Evolutionary conservation across 345 rosid genomes (phyloP), one percentile per base, ranked within the genome.

Genomic region (Laguncularia racemosa): DNA sequence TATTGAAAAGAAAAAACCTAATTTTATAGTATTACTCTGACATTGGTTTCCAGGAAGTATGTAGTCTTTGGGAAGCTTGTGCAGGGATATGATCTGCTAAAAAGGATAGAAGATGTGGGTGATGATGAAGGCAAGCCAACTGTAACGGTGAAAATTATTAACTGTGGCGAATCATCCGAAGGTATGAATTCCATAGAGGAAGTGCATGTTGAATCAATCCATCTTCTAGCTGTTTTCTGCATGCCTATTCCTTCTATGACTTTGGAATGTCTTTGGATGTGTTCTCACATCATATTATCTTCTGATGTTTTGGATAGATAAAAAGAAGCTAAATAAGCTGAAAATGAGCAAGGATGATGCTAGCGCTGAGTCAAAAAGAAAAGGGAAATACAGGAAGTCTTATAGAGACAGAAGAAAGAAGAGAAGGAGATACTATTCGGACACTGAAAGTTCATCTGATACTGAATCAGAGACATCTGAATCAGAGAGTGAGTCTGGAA

Each of bases 41-140:
- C 26, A 17, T 47, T 33, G 50, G 7, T 53, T 33, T 57, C 44
- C 45, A 57, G 97, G 73, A 90, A 81, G 55, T 67, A 70, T 75
- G 82, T 93, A 56, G 95, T 82, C 59, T 93, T 93, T 52, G 97
- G 97, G 71, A 81, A 88, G 85, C 89, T 93, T 71, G 84, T 90
- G 67, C 85, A 73, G 67, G 99, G 99, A 52, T 72, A 76, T 46
- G 84, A 90, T 61, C 69, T 88, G 62, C 63, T 93, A 57, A 84
- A 87, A 71, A 89, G 71, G 67, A 90, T 93, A 75, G 99, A 93
- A 78, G 63, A 73, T 68, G 87, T 57, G 14, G 97, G 90, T 20
- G 96, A 81, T 71, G 92, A 85, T 50, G 96, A 84, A 52, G 97
- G 96, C 64, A 68, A 64, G 51, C 95, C 93, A 20, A 59, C 78